phyloP scores from a whole-genome alignment of 2,329 filamentous ascomycete genomes.

The Lecanicillium sp. region DNA sequence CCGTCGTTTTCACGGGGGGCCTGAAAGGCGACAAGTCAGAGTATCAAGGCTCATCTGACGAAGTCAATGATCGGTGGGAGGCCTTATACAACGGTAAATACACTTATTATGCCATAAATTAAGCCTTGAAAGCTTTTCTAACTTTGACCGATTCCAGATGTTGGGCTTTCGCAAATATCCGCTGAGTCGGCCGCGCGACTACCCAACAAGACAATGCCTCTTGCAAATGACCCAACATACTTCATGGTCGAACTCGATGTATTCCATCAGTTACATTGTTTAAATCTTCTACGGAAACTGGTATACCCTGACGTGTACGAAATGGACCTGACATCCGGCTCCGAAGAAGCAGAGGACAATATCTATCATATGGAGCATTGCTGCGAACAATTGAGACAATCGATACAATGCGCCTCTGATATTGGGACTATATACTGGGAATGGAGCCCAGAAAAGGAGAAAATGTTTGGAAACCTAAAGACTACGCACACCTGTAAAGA shows the following conservation, averaged over 20 bases:
- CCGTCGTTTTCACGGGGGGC: conserved; percentile 36
- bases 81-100: conserved; percentile 28
- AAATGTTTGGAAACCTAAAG: conserved; percentile 44
- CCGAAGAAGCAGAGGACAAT: conserved; percentile 31
- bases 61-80: conserved; percentile 49
- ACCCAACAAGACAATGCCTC: conserved; percentile 40
- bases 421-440: conserved; percentile 46
- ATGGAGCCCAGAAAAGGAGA: conserved; percentile 31
- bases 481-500: conserved; percentile 44
- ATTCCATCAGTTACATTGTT: conserved; percentile 42
- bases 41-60: conserved; percentile 44
- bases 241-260: conserved; percentile 50
- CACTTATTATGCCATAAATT: background rate
- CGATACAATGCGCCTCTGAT: conserved; percentile 45
- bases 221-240: conserved; percentile 44
- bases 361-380: conserved; percentile 34
- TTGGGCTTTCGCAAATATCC: conserved; percentile 51
- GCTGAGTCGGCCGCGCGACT: conserved; percentile 42
- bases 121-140: background rate
- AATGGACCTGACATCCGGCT: conserved; percentile 29
- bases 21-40: conserved; percentile 34
- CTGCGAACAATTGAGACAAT: conserved; percentile 44
- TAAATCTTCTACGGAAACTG: conserved; percentile 37
- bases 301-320: conserved; percentile 40
- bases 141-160: conserved; percentile 14